These are phyloP conservation scores for Penicillium samsonianum DNA, from an alignment of 495 filamentous ascomycete species.

Conservation along the genomic window DNA sequence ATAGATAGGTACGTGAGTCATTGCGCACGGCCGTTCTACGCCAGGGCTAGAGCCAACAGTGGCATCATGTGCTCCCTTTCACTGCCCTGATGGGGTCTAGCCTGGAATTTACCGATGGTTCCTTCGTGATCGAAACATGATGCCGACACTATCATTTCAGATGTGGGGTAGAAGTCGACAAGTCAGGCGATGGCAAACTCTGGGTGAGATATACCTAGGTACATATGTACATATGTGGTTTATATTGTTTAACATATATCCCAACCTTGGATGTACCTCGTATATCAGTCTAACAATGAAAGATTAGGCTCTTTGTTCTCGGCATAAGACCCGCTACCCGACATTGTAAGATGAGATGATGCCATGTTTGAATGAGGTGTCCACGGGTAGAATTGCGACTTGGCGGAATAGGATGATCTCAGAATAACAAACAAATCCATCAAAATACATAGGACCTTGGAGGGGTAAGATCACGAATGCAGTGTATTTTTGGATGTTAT, in stretches of 20 bases:
- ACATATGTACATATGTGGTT: no score
- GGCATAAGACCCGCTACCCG: slow-evolving; percentile 7
- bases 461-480: slow-evolving; percentile 5
- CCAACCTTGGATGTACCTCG: no score
- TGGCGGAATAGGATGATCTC: neutral
- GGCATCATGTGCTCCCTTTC: slow-evolving; percentile 17
- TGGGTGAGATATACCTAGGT: neutral
- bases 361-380: neutral
- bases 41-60: slow-evolving; percentile 8
- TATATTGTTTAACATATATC: neutral
- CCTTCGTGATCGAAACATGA: slow-evolving; percentile 22
- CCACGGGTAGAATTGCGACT: neutral
- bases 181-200: slow-evolving; percentile 21
- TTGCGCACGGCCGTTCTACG: slow-evolving; percentile 20
- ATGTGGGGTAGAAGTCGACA: slow-evolving; percentile 24
- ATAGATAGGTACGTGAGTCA: slow-evolving; percentile 25
- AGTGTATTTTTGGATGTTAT: neutral
- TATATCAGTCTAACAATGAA: no score
- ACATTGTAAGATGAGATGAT: slow-evolving; percentile 2
- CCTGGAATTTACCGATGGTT: slow-evolving; percentile 3
- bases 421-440: slow-evolving; percentile 6
- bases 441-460: slow-evolving; percentile 8
- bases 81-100: slow-evolving; percentile 17
- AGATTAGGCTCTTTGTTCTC: slow-evolving; percentile 8
- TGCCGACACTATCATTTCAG: slow-evolving; percentile 11